These are phyloP conservation scores for Lepidium africanum DNA, from an alignment of 345 rosid species.

Conservation along the genomic window DNA sequence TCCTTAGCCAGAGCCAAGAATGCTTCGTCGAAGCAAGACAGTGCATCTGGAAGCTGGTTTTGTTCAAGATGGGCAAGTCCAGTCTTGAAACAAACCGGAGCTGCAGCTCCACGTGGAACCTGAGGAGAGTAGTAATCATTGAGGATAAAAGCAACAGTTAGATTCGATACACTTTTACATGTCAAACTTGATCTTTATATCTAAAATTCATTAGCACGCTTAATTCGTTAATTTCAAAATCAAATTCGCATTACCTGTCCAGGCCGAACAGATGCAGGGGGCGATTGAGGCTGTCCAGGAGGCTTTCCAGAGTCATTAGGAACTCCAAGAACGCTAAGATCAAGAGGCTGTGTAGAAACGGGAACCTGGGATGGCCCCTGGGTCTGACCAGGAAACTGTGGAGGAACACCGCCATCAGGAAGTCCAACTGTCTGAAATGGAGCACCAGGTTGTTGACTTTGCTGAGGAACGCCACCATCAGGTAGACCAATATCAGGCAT, in stretches of 20 bases:
- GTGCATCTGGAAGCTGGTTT: slow-evolving; percentile 95
- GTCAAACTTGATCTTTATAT: background rate
- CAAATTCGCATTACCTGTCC: slow-evolving; percentile 58
- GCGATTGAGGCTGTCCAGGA: slow-evolving; percentile 39
- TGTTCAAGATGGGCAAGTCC: slow-evolving; percentile 98
- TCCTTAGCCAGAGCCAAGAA: slow-evolving; percentile 97
- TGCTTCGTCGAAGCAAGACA: slow-evolving; percentile 94
- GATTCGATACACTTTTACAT: background rate
- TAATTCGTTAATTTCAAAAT: background rate
- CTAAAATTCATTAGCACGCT: background rate
- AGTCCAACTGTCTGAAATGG: slow-evolving; percentile 54
- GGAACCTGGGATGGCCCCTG: slow-evolving; percentile 39
- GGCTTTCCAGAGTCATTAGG: slow-evolving; percentile 65
- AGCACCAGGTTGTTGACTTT: slow-evolving; percentile 40
- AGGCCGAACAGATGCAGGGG: slow-evolving; percentile 73
- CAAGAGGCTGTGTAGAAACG: slow-evolving; percentile 71
- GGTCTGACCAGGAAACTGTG: slow-evolving; percentile 44
- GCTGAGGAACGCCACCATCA: slow-evolving; percentile 67
- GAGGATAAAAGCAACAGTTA: background rate
- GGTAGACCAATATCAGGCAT: slow-evolving; percentile 57
- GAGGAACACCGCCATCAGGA: slow-evolving; percentile 88
- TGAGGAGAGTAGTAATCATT: slow-evolving; percentile 12
- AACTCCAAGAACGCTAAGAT: slow-evolving; percentile 87
- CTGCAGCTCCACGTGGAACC: slow-evolving; percentile 97
- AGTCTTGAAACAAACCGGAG: slow-evolving; percentile 83